Percentiles rank a stretch among this genome's conserved stretches.
phyloP scores from a whole-genome alignment of 2,329 filamentous ascomycete genomes.

The Trichoderma polysporum region DNA sequence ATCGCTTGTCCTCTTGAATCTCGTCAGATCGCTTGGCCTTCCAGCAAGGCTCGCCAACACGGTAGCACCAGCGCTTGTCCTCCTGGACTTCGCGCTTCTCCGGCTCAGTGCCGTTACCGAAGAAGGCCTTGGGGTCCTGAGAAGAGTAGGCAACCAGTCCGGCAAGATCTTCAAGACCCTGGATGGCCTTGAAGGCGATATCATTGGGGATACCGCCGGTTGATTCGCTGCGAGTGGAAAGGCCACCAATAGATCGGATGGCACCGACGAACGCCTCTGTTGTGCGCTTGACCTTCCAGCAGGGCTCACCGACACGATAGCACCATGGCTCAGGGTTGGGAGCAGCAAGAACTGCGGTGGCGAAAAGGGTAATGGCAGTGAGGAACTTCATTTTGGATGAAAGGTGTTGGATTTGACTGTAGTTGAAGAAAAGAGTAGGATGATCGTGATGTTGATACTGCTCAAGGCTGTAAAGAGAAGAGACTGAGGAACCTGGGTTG shows the following conservation, averaged over 20 bases:
- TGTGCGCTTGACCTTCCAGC: conserved; percentile 38
- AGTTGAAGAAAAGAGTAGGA: neutral
- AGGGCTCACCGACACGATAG: conserved; percentile 32
- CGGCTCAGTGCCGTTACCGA: conserved; percentile 32
- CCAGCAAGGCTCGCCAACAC: conserved; percentile 36
- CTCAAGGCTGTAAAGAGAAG: neutral
- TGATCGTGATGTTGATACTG: neutral
- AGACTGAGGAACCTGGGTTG: conserved; percentile 1
- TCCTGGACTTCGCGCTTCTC: conserved; percentile 37
- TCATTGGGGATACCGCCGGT: conserved; percentile 37
- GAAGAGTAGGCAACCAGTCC: conserved; percentile 35
- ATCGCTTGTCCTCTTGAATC: conserved; percentile 15
- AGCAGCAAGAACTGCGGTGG: conserved; percentile 24
- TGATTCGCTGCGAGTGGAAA: conserved; percentile 29
- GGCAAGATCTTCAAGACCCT: conserved; percentile 42
- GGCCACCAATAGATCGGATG: conserved; percentile 28
- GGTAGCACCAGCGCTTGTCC: conserved; percentile 28
- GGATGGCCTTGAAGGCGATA: conserved; percentile 40
- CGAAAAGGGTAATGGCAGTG: conserved; percentile 28
- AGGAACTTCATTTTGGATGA: conserved; percentile 31
- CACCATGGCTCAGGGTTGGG: conserved; percentile 30
- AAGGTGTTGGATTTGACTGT: neutral
- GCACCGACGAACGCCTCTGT: conserved; percentile 26
- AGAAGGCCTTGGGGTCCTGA: conserved; percentile 34
- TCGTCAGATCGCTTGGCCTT: conserved; percentile 41